Percentiles rank a stretch among this genome's conserved stretches.
Conservation (phyloP, 164 flowering plant genomes). For the Vitis labrusca region DNA sequence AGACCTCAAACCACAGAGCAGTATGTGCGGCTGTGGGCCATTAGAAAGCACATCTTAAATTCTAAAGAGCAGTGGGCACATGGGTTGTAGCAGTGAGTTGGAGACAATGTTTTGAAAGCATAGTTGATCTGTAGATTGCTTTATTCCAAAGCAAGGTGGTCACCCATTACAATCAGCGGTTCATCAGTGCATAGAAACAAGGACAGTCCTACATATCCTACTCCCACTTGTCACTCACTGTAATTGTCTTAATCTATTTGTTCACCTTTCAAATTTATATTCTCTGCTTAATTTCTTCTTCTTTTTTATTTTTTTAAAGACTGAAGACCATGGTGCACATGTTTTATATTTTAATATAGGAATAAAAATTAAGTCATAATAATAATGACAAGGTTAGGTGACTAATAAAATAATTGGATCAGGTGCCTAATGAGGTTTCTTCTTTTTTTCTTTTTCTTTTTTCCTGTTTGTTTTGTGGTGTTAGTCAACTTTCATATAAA, state of each 20-base stretch:
- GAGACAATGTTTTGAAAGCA: constrained; percentile 11
- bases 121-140: background rate
- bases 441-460: too few species aligned
- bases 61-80: constrained; percentile 13
- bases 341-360: background rate
- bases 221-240: background rate
- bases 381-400: too few species aligned
- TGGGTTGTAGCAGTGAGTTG: constrained; percentile 16
- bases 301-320: background rate
- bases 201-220: background rate
- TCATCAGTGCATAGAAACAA: background rate
- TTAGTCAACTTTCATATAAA: too few species aligned
- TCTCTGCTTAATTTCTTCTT: background rate
- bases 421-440: too few species aligned
- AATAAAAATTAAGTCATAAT: too few species aligned
- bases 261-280: background rate
- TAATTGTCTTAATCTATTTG: background rate
- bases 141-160: background rate
- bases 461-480: too few species aligned
- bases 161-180: background rate
- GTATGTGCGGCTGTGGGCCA: background rate
- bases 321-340: background rate
- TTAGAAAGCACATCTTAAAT: constrained; percentile 1
- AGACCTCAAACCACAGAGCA: too few species aligned
- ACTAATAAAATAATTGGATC: too few species aligned